These are phyloP conservation scores for Mangifera indica DNA, from an alignment of 345 rosid genomes.

Conservation along the genomic window DNA sequence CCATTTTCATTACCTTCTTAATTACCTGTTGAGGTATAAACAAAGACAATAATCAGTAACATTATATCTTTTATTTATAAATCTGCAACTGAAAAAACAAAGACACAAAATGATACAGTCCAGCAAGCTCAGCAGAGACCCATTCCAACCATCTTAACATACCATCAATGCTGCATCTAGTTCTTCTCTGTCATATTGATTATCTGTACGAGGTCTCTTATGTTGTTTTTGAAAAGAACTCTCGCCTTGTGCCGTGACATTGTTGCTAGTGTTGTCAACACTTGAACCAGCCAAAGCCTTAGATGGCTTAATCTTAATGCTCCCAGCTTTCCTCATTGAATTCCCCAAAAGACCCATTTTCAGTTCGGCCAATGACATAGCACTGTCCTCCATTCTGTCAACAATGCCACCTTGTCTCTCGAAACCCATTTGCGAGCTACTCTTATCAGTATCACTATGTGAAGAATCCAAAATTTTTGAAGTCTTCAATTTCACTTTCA, in stretches of 20 bases:
- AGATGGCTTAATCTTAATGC: constrained; percentile 71
- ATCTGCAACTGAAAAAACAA: neutral
- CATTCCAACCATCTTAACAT: constrained; percentile 22
- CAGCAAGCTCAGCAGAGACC: neutral
- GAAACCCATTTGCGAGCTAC: constrained; percentile 45
- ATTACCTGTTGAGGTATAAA: constrained; percentile 49
- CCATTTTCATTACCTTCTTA: constrained; percentile 98
- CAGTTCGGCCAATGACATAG: constrained; percentile 50
- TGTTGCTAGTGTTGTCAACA: constrained; percentile 33
- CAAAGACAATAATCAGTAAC: neutral
- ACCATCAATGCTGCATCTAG: constrained; percentile 67
- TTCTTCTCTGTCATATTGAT: constrained; percentile 59
- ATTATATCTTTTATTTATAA: constrained; percentile 7
- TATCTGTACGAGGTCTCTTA: constrained; percentile 34
- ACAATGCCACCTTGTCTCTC: constrained; percentile 43
- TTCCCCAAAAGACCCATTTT: constrained; percentile 41
- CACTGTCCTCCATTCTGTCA: constrained; percentile 60
- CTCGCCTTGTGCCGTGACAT: constrained; percentile 30
- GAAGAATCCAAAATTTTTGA: constrained; percentile 54
- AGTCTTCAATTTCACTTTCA: constrained; percentile 81
- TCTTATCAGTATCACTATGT: constrained; percentile 56
- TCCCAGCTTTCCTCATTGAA: constrained; percentile 64
- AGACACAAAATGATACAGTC: neutral
- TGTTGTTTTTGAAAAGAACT: constrained; percentile 38
- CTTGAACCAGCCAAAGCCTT: constrained; percentile 45